These are phyloP conservation scores for Brassica balearica DNA, from an alignment of 441 rosid species.

Conservation along the genomic window DNA sequence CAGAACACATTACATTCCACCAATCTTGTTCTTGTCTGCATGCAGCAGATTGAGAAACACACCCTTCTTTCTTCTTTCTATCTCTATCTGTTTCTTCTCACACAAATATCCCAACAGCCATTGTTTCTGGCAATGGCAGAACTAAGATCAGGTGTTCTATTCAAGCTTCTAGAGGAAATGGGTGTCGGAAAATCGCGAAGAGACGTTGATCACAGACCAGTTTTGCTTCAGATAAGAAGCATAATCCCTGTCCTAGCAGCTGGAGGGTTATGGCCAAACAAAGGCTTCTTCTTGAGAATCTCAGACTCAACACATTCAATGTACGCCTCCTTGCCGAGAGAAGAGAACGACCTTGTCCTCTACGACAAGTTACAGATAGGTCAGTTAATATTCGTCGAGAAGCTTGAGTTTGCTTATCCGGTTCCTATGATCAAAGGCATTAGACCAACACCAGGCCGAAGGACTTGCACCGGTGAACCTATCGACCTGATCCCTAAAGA, in stretches of 20 bases:
- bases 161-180: conserved; percentile 68
- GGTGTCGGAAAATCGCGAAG: conserved; percentile 43
- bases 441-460: conserved; percentile 65
- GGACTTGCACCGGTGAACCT: conserved; percentile 54
- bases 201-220: conserved; percentile 47
- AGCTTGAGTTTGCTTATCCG: conserved; percentile 70
- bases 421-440: conserved; percentile 72
- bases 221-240: conserved; percentile 69
- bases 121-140: conserved; percentile 47
- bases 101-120: conserved; percentile 5
- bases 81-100: conserved; percentile 20
- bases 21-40: conserved; percentile 21
- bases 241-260: conserved; percentile 70
- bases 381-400: conserved; percentile 61
- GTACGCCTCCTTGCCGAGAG: conserved; percentile 69
- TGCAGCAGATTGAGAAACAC: conserved; percentile 33
- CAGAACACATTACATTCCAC: conserved; percentile 8
- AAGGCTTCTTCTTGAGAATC: conserved; percentile 72
- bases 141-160: conserved; percentile 60
- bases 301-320: conserved; percentile 69
- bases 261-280: conserved; percentile 76
- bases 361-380: conserved; percentile 67
- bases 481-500: conserved; percentile 58
- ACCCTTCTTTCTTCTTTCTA: neutral
- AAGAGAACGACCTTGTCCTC: conserved; percentile 71